Evolutionary conservation across 2,329 filamentous ascomycete genomes (phyloP).

Genomic region (Pseudogymnoascus sp.): DNA sequence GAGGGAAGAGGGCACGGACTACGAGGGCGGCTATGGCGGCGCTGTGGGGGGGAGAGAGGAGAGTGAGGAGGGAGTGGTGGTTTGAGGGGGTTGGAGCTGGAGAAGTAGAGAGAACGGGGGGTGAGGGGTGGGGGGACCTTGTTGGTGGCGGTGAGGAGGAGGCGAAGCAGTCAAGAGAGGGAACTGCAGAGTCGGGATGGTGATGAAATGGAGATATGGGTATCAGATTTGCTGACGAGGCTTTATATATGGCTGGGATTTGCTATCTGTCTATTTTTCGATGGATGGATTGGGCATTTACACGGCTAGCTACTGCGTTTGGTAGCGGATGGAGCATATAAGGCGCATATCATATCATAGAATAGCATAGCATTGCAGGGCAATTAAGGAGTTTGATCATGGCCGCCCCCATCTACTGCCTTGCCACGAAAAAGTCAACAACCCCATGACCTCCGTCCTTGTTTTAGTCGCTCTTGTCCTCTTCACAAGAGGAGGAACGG

Average conservation of each 20-base stretch:
- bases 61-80: conserved; percentile 63
- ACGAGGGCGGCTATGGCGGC: conserved; percentile 71
- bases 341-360: background rate
- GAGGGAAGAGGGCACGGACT: conserved; percentile 54
- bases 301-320: background rate
- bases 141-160: background rate
- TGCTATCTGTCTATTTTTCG: background rate
- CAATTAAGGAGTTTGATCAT: background rate
- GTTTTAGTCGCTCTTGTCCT: background rate
- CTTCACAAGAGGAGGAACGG: background rate
- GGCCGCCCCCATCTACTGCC: background rate
- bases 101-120: background rate
- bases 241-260: background rate
- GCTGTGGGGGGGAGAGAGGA: conserved; percentile 64
- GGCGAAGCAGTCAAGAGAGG: background rate
- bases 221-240: background rate
- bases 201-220: background rate
- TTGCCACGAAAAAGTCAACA: background rate
- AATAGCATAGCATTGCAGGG: background rate
- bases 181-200: background rate
- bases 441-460: too few species aligned
- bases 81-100: conserved; percentile 44
- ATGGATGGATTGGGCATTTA: background rate
- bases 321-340: background rate
- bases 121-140: background rate